Conservation (phyloP, 23 red algal species). For the Gracilariopsis chorda region DNA sequence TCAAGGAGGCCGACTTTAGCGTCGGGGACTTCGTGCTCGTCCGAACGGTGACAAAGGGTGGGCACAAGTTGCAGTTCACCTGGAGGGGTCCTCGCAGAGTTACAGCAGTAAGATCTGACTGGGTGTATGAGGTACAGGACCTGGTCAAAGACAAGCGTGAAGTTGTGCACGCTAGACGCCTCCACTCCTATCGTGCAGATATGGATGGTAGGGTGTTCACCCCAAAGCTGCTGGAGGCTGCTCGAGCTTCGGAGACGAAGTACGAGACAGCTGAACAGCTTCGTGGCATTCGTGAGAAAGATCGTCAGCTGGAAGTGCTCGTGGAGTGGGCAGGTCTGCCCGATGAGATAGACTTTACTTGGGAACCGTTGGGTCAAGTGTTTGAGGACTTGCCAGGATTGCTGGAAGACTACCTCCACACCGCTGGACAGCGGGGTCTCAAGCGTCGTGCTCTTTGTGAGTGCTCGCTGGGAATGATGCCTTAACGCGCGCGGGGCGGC, state of each 20-base stretch:
- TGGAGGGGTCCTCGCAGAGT: neutral
- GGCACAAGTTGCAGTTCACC: slow-evolving; percentile 7
- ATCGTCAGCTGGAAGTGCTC: neutral
- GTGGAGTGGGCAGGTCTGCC: neutral
- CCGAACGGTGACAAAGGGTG: neutral
- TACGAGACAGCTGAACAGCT: neutral
- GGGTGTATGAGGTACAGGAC: slow-evolving; percentile 4
- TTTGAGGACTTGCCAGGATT: slow-evolving; percentile 17
- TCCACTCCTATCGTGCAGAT: neutral
- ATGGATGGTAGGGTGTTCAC: neutral
- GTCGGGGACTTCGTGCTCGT: slow-evolving; percentile 29
- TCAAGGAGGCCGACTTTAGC: neutral
- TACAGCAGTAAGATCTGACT: neutral
- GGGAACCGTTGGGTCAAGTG: slow-evolving; percentile 9
- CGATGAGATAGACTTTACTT: neutral
- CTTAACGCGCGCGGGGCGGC: too few species aligned
- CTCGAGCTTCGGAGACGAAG: neutral
- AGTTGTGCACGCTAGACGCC: slow-evolving; percentile 3
- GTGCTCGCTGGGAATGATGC: too few species aligned
- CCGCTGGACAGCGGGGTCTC: neutral
- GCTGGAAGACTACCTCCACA: neutral
- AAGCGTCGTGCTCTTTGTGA: too few species aligned
- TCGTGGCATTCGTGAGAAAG: neutral
- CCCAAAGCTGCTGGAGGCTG: neutral
- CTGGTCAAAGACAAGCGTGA: neutral